These are phyloP conservation scores for Pestalotiopsis sp. DNA, from an alignment of 2,329 filamentous ascomycete genomes.

Conservation along the genomic window DNA sequence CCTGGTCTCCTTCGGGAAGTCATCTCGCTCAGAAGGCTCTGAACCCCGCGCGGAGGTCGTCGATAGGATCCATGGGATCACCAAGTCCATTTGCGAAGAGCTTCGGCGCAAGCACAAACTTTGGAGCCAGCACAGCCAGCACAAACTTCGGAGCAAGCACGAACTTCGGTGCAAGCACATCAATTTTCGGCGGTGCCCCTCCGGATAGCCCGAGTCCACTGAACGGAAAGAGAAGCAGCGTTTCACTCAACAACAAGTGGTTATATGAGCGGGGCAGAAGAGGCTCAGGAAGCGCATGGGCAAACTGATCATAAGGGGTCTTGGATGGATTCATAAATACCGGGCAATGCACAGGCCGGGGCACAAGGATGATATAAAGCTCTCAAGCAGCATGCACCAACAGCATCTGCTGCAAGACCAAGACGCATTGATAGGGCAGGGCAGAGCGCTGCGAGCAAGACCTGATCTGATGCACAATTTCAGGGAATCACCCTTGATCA, in stretches of 20 bases:
- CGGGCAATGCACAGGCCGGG: no score
- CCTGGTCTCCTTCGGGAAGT: slow-evolving; percentile 48
- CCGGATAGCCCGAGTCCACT: slow-evolving; percentile 68
- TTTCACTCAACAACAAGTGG: slow-evolving; percentile 91
- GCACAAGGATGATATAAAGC: no score
- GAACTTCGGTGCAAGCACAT: slow-evolving; percentile 48
- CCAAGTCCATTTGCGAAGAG: slow-evolving; percentile 64
- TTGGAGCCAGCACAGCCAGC: slow-evolving; percentile 58
- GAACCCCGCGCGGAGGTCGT: slow-evolving; percentile 59
- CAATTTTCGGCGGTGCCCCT: slow-evolving; percentile 51
- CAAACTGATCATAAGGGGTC: neutral
- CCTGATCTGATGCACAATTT: no score
- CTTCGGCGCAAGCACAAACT: slow-evolving; percentile 50
- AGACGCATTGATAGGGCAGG: no score
- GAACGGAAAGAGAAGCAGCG: slow-evolving; percentile 68
- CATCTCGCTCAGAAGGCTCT: slow-evolving; percentile 72
- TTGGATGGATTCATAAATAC: neutral
- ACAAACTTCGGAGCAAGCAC: slow-evolving; percentile 53
- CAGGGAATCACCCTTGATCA: no score
- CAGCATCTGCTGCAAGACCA: no score
- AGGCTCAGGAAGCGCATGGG: slow-evolving; percentile 49
- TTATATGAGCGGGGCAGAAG: slow-evolving; percentile 81
- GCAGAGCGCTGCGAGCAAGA: no score
- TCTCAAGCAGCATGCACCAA: no score
- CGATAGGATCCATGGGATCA: slow-evolving; percentile 58